Evolutionary conservation across 805 yeast genomes (phyloP), one percentile per base, ranked within the genome.

Genomic region (Pichia sporocuriosa): DNA sequence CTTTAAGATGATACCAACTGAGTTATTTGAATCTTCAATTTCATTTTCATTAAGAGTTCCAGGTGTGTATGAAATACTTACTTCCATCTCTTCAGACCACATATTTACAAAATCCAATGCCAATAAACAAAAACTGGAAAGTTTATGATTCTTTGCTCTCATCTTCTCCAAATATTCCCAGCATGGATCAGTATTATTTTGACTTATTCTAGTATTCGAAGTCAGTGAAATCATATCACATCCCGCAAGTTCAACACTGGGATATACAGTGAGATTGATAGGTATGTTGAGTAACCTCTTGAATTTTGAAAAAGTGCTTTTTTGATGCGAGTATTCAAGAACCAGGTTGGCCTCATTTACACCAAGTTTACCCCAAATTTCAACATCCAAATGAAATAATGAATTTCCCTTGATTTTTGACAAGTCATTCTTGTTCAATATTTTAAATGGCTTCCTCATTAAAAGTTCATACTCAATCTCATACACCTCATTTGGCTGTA

Each of bases 71-170:
- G 55, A 50, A 7, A 45, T 37, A 21, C 29, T 15, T 37, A 76
- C 57, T 24, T 72, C 70, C 44, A 76, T 59, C 23, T 72, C 71
- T 37, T 79, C 81, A 6, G 73, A 69, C 93, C 96, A 89, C 2
- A 84, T 70, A 57, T 93, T 90, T 49, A 87, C 72, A 43, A 93
- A 61, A 57, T 93, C 97, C 12, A 90, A 54, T 1, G 86, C 69
- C 40, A 84, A 63, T 35, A 83, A 61, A 47, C 82, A 79, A 57
- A 72, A 85, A 37, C 77, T 78, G 3, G 74, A 63, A 38, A 70
- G 57, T 7, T 61, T 62, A 17, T 65, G 57, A 6, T 60, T 61
- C 27, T 58, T 44, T 6, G 38, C 42, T 7, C 58, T 49, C 48
- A 70, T 54, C 31, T 54, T 52, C 12, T 52, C 42, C 29, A 67